phyloP scores from a whole-genome alignment of 1,284 basidiomycete genomes.

The Neonothopanus nambi region DNA sequence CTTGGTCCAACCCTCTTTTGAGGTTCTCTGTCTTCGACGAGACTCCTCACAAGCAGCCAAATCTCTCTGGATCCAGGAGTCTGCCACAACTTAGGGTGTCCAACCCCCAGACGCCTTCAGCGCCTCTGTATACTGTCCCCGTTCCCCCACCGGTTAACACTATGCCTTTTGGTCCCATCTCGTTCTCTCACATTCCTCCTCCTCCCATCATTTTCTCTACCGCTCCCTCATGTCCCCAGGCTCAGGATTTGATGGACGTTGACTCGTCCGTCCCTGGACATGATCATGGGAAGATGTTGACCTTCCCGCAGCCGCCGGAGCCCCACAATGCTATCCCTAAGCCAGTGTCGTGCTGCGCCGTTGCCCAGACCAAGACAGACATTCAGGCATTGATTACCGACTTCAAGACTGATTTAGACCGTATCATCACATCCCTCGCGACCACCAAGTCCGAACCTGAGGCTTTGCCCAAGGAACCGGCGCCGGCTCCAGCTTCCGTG shows the following conservation, averaged over 20 bases:
- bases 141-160: background rate
- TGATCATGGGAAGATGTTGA: conserved; percentile 18
- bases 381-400: conserved; percentile 51
- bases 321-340: conserved; percentile 7
- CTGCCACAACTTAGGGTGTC: conserved; percentile 1
- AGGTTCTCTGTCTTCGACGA: conserved; percentile 63
- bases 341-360: conserved; percentile 46
- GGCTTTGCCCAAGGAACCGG: background rate
- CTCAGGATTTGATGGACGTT: conserved; percentile 29
- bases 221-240: conserved; percentile 9
- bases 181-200: conserved; percentile 35
- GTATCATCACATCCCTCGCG: conserved; percentile 28
- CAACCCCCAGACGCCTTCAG: conserved; percentile 8
- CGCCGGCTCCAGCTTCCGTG: background rate
- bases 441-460: background rate
- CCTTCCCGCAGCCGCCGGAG: conserved; percentile 19
- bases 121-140: conserved; percentile 13
- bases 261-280: conserved; percentile 18
- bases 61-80: conserved; percentile 7
- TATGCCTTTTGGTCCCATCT: conserved; percentile 19
- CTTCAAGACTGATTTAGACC: conserved; percentile 46
- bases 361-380: conserved; percentile 52
- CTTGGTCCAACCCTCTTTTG: conserved; percentile 57
- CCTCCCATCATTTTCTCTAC: conserved; percentile 38
- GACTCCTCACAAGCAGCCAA: conserved; percentile 40